phyloP scores from a whole-genome alignment of 129 eudicot species.

The Deinandra increscens region DNA sequence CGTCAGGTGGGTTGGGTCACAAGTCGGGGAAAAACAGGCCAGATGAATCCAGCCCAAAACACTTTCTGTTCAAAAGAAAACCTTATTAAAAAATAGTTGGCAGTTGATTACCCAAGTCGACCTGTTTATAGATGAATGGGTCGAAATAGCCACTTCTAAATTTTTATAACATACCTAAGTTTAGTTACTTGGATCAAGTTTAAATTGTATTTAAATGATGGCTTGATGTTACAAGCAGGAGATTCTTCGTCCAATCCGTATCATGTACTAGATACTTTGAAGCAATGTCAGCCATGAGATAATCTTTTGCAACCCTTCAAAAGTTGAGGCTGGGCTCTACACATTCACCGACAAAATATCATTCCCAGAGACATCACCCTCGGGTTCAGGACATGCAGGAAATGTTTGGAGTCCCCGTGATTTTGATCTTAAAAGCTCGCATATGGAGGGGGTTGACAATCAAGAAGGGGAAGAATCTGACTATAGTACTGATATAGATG shows the following conservation, averaged over 20 bases:
- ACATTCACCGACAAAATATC: conserved; percentile 34
- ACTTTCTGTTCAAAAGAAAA: not conserved
- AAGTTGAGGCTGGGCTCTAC: conserved; percentile 50
- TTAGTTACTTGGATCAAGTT: not conserved
- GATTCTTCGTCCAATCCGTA: conserved; percentile 93
- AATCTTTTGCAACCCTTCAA: conserved; percentile 84
- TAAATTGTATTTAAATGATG: not conserved
- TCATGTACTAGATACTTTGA: conserved; percentile 86
- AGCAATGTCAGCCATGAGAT: conserved; percentile 95
- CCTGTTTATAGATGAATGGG: not conserved
- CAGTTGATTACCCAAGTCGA: not conserved
- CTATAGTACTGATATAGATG: too few relatives aligned
- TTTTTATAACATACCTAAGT: too few relatives aligned
- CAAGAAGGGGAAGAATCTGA: conserved; percentile 30
- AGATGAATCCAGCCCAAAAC: not conserved
- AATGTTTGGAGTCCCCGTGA: conserved; percentile 50
- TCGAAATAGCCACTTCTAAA: not conserved
- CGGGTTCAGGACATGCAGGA: conserved; percentile 39
- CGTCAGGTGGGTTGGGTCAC: not conserved
- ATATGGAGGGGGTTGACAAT: conserved; percentile 29
- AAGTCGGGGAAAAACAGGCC: not conserved
- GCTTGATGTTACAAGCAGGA: conserved; percentile 45
- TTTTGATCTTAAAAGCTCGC: conserved; percentile 33
- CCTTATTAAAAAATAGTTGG: not conserved
- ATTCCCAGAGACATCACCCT: conserved; percentile 34